A percentile compares a stretch with the other conserved stretches of the same genome.
Conservation (phyloP, 257 asterid species). For the Galeopsis tetrahit region DNA sequence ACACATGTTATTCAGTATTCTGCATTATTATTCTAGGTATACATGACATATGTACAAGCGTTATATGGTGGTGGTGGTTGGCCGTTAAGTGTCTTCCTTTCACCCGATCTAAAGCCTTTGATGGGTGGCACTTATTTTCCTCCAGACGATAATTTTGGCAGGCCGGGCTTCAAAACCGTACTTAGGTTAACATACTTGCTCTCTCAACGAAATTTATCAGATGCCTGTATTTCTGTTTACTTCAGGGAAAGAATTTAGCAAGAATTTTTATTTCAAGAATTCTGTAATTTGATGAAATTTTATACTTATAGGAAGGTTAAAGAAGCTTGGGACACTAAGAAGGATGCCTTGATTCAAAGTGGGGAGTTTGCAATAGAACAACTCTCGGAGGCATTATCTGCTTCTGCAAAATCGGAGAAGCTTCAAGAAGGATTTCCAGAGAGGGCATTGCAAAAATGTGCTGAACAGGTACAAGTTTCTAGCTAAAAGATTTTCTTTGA, state of each 20-base stretch:
- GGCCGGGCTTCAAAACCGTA: conserved; percentile 93
- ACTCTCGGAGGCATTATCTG: conserved; percentile 78
- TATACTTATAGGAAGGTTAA: conserved; percentile 72
- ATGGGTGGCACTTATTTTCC: conserved; percentile 99
- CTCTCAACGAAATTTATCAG: conserved; percentile 7
- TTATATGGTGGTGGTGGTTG: conserved; percentile 97
- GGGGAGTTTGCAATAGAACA: conserved; percentile 89
- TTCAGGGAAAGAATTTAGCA: conserved; percentile 3
- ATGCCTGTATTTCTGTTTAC: not conserved
- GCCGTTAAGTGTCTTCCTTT: conserved; percentile 91
- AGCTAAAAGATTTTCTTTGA: not conserved
- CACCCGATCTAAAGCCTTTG: conserved; percentile 92
- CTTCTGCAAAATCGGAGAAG: conserved; percentile 61
- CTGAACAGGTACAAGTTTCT: conserved; percentile 63
- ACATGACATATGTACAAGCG: conserved; percentile 97
- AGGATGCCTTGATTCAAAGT: conserved; percentile 61
- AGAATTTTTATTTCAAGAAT: not conserved
- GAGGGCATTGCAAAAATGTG: conserved; percentile 68
- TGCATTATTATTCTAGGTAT: conserved; percentile 57
- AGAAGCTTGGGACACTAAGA: conserved; percentile 91
- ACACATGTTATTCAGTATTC: conserved; percentile 16
- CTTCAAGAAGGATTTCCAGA: conserved; percentile 69
- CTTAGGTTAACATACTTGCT: conserved; percentile 55
- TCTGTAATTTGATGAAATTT: not conserved
- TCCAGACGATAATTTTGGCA: conserved; percentile 88